A percentile compares a stretch with the other conserved stretches of the same genome.
These are phyloP conservation scores for Viola odorata DNA, from an alignment of 345 rosid species.

Conservation along the genomic window DNA sequence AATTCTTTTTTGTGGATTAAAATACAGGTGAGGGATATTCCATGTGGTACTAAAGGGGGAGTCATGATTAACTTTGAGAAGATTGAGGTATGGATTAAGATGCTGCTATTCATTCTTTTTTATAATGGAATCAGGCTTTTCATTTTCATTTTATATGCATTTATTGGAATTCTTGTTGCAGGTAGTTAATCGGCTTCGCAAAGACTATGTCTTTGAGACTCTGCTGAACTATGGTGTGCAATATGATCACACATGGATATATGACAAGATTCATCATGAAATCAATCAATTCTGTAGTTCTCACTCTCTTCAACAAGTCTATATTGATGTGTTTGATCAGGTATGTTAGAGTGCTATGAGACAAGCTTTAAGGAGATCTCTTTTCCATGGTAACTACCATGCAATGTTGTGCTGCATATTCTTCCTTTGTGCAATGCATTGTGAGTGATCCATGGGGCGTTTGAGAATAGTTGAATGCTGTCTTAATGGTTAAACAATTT, in stretches of 20 bases:
- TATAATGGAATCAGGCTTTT: conserved; percentile 3
- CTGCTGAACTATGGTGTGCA: conserved; percentile 76
- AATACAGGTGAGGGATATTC: conserved; percentile 76
- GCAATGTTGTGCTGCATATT: background rate
- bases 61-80: conserved; percentile 92
- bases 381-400: background rate
- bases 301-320: conserved; percentile 88
- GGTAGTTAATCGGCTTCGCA: conserved; percentile 81
- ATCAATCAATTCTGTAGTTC: conserved; percentile 98
- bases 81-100: conserved; percentile 54
- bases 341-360: conserved; percentile 28
- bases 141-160: background rate
- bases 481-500: background rate
- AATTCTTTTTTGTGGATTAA: background rate
- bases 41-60: conserved; percentile 96
- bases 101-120: background rate
- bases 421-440: background rate
- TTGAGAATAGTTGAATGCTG: background rate
- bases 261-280: conserved; percentile 97
- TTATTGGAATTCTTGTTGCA: conserved; percentile 19
- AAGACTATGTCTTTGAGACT: conserved; percentile 78
- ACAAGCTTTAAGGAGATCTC: background rate
- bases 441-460: background rate
- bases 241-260: conserved; percentile 92
- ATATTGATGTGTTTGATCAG: conserved; percentile 95